These are phyloP conservation scores for Nissolia schottii DNA, from an alignment of 306 rosid genomes.

Conservation along the genomic window DNA sequence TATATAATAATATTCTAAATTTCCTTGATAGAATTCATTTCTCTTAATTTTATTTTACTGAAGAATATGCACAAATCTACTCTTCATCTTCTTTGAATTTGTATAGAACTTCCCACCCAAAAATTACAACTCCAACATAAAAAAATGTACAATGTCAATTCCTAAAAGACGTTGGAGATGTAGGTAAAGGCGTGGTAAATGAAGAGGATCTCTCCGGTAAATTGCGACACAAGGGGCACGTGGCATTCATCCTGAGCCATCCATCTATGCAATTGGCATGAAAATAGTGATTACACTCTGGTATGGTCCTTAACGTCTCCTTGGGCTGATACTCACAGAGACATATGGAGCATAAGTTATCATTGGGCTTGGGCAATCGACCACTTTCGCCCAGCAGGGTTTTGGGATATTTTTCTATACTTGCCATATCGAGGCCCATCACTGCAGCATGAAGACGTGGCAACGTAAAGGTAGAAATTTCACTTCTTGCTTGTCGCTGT, in stretches of 20 bases:
- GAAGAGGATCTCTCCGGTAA: neutral
- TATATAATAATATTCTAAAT: neutral
- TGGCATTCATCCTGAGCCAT: constrained; percentile 62
- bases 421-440: constrained; percentile 52
- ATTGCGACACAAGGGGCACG: constrained; percentile 30
- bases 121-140: neutral
- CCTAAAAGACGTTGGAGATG: neutral
- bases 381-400: constrained; percentile 50
- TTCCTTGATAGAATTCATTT: neutral
- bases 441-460: neutral
- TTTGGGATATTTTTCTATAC: constrained; percentile 57
- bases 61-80: too few relatives aligned
- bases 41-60: neutral
- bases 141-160: neutral
- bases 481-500: neutral
- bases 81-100: too few relatives aligned
- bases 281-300: constrained; percentile 66
- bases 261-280: constrained; percentile 60
- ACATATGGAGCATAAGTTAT: constrained; percentile 60
- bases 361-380: constrained; percentile 51
- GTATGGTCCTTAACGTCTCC: constrained; percentile 57
- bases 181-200: neutral
- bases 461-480: neutral
- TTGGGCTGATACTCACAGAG: constrained; percentile 58
- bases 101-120: neutral